Conservation (phyloP, 2,329 filamentous ascomycete genomes). For the Apiospora aurea region DNA sequence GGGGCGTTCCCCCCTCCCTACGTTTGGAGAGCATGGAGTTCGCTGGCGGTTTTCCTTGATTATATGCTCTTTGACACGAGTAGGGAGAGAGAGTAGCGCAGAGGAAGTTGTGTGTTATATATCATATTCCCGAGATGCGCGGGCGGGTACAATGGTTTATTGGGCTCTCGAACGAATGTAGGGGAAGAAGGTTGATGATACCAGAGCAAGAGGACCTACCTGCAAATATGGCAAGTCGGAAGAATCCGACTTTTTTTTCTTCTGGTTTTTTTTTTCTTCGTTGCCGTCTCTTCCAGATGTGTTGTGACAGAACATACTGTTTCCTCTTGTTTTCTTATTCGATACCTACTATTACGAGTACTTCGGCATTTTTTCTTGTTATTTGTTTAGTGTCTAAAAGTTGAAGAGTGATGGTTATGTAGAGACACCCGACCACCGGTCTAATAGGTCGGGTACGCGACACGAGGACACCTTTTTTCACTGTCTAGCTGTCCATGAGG, state of each 20-base stretch:
- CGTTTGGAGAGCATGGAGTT: slow-evolving; percentile 10
- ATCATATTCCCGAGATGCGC: neutral
- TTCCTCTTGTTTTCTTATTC: neutral
- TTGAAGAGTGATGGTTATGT: neutral
- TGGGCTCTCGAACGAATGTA: neutral
- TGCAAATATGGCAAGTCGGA: neutral
- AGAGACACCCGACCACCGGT: too few relatives aligned
- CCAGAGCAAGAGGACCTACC: neutral
- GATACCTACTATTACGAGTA: neutral
- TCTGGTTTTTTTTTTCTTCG: too few relatives aligned
- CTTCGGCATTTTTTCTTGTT: neutral
- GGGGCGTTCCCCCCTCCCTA: neutral
- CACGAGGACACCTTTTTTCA: too few relatives aligned
- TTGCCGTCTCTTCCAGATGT: neutral
- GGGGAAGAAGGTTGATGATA: neutral
- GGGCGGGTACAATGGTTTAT: neutral
- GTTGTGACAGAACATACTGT: neutral
- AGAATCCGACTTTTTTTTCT: neutral
- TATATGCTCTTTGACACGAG: neutral
- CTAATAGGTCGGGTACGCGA: too few relatives aligned
- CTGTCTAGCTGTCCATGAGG: too few relatives aligned
- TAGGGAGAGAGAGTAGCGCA: neutral
- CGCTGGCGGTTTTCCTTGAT: slow-evolving; percentile 7
- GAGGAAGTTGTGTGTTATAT: neutral
- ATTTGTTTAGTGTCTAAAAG: neutral